A percentile compares a stretch with the other conserved stretches of the same genome.
phyloP scores from a whole-genome alignment of 441 rosid species.

The Omphalea diandra region DNA sequence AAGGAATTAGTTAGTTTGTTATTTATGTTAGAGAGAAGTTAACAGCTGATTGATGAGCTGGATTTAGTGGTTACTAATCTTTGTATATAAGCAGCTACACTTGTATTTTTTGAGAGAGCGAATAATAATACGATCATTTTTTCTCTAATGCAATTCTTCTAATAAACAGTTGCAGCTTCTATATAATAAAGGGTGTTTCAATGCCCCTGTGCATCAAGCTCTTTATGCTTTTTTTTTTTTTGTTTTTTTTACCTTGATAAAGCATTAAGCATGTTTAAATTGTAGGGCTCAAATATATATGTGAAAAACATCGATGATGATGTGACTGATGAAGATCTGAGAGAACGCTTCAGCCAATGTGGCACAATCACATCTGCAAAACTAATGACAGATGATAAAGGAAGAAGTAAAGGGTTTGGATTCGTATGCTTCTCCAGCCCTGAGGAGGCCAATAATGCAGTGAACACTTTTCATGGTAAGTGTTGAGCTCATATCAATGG shows the following conservation, averaged over 20 bases:
- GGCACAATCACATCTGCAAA: conserved; percentile 58
- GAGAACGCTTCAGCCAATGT: conserved; percentile 48
- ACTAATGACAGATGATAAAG: conserved; percentile 57
- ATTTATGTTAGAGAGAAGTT: too few relatives aligned
- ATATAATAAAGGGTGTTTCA: neutral
- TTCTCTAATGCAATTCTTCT: too few relatives aligned
- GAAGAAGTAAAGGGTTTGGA: conserved; percentile 72
- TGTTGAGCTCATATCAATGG: conserved; percentile 13
- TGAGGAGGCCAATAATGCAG: conserved; percentile 61
- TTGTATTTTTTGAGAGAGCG: too few relatives aligned
- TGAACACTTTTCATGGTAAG: conserved; percentile 54
- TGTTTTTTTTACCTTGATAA: too few relatives aligned
- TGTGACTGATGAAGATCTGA: conserved; percentile 54
- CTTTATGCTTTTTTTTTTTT: neutral
- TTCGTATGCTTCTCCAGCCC: conserved; percentile 74
- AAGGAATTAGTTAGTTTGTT: too few relatives aligned
- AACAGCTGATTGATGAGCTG: too few relatives aligned
- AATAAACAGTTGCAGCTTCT: neutral
- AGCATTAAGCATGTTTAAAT: neutral
- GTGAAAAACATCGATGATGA: conserved; percentile 62
- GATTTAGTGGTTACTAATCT: too few relatives aligned
- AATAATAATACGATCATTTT: too few relatives aligned
- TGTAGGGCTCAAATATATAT: conserved; percentile 51
- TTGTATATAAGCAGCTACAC: too few relatives aligned
- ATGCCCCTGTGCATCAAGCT: neutral